Conservation (phyloP, 1,284 basidiomycete species). For the Heterobasidion parviporum region DNA sequence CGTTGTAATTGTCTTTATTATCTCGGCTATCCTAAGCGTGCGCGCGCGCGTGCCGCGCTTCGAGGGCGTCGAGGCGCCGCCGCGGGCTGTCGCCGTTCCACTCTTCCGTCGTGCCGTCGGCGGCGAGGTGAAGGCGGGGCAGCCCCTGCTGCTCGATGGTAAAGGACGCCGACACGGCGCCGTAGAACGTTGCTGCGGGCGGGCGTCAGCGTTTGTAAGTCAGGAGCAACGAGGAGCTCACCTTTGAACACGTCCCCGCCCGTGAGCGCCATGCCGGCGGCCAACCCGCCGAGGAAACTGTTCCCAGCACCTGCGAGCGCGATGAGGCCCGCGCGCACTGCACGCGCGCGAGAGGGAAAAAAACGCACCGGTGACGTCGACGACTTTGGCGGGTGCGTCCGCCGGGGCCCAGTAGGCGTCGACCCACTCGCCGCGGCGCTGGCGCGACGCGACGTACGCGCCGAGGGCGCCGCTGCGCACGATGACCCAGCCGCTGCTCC, state of each 20-base stretch:
- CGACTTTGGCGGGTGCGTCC: constrained; percentile 40
- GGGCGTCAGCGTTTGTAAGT: not conserved
- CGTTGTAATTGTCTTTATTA: constrained; percentile 17
- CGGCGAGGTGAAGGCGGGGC: constrained; percentile 34
- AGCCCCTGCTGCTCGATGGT: constrained; percentile 78
- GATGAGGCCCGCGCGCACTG: not conserved
- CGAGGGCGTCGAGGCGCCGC: constrained; percentile 44
- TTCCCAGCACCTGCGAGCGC: constrained; percentile 69
- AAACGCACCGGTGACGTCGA: constrained; percentile 77
- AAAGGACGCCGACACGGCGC: constrained; percentile 75
- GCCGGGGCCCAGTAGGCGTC: constrained; percentile 59
- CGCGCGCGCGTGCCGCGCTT: not conserved
- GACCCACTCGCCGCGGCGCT: constrained; percentile 53
- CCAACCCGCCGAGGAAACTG: constrained; percentile 78
- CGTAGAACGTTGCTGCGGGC: constrained; percentile 56
- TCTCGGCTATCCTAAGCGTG: constrained; percentile 16
- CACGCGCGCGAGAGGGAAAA: not conserved
- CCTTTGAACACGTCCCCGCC: constrained; percentile 59
- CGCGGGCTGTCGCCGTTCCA: constrained; percentile 70
- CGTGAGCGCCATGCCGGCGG: constrained; percentile 58
- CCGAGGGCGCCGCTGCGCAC: constrained; percentile 76
- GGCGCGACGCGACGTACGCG: constrained; percentile 51
- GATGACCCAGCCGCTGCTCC: constrained; percentile 49
- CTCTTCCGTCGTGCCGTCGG: constrained; percentile 22
- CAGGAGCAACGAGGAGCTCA: constrained; percentile 22